Evolutionary conservation across 352 stramenopile genomes (phyloP).

Genomic region (Pythium diclinum): DNA sequence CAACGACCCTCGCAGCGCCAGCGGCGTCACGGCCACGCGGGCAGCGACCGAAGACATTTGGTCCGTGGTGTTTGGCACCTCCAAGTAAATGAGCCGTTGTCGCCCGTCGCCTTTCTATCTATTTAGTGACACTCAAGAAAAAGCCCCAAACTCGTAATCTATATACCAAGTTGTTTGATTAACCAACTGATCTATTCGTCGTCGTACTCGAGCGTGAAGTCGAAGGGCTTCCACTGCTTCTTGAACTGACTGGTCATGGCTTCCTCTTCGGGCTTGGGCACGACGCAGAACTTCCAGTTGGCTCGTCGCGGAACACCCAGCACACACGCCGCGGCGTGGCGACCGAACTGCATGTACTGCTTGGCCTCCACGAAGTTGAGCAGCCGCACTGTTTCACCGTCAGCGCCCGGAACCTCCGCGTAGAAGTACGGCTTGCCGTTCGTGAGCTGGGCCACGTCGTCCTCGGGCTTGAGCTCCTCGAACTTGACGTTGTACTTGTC

Average conservation of each 20-base stretch:
- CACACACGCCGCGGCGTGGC: constrained; percentile 55
- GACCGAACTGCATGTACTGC: constrained; percentile 84
- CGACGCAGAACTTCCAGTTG: constrained; percentile 85
- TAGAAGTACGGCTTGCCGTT: constrained; percentile 62
- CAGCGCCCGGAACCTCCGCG: constrained; percentile 49
- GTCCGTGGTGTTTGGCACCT: constrained; percentile 29
- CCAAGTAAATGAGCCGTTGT: background rate
- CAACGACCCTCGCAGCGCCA: constrained; percentile 8
- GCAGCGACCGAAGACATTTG: constrained; percentile 24
- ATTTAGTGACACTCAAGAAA: background rate
- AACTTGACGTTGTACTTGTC: constrained; percentile 77
- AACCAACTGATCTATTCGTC: constrained; percentile 14
- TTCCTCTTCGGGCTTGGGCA: constrained; percentile 68
- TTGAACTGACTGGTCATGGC: constrained; percentile 67
- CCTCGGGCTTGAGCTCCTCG: constrained; percentile 37
- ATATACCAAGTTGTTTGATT: background rate
- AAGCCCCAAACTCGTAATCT: background rate
- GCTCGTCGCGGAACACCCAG: constrained; percentile 59
- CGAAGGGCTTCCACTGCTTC: constrained; percentile 57
- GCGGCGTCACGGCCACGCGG: background rate
- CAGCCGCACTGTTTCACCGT: constrained; percentile 38
- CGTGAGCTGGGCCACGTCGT: constrained; percentile 39
- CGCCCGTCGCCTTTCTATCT: background rate
- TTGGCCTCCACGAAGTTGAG: constrained; percentile 69
- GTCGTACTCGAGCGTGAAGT: constrained; percentile 62